Conservation (phyloP, 179 eudicot genomes). For the Camellia oleifera region DNA sequence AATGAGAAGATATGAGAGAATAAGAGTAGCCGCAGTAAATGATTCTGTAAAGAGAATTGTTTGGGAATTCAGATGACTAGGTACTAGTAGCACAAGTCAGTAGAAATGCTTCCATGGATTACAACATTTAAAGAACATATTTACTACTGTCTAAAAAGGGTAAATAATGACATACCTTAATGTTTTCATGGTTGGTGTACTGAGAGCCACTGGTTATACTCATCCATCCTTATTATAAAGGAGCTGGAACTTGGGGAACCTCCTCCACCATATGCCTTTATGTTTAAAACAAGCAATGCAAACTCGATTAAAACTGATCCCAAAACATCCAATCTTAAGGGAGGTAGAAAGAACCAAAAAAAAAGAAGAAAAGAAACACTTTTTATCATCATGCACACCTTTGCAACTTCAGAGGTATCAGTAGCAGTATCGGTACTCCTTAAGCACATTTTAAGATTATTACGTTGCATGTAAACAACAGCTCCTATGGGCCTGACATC, state of each 20-base stretch:
- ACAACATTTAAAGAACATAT: background rate
- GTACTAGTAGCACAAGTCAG: too few relatives aligned
- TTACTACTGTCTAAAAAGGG: background rate
- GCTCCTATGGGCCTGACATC: constrained; percentile 88
- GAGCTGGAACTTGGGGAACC: constrained; percentile 80
- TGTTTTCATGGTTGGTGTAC: constrained; percentile 22
- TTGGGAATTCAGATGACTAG: too few relatives aligned
- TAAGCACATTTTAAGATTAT: constrained; percentile 83
- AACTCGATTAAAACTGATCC: background rate
- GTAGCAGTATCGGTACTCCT: constrained; percentile 67
- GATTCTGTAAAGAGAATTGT: too few relatives aligned
- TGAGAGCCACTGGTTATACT: constrained; percentile 77
- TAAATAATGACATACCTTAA: constrained; percentile 16
- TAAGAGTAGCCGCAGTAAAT: too few relatives aligned
- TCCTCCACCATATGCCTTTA: constrained; percentile 96
- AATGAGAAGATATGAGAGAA: too few relatives aligned
- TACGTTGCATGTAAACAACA: constrained; percentile 81
- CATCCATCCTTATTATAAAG: constrained; percentile 93
- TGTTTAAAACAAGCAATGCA: constrained; percentile 14
- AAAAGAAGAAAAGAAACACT: background rate
- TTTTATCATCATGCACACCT: constrained; percentile 41
- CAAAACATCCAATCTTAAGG: constrained; percentile 1
- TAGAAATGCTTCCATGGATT: background rate
- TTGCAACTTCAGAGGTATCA: constrained; percentile 90
- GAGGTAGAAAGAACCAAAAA: background rate